Evolutionary conservation across 768 basidiomycete genomes (phyloP).

Genomic region (Leccinum longicurvipes): DNA sequence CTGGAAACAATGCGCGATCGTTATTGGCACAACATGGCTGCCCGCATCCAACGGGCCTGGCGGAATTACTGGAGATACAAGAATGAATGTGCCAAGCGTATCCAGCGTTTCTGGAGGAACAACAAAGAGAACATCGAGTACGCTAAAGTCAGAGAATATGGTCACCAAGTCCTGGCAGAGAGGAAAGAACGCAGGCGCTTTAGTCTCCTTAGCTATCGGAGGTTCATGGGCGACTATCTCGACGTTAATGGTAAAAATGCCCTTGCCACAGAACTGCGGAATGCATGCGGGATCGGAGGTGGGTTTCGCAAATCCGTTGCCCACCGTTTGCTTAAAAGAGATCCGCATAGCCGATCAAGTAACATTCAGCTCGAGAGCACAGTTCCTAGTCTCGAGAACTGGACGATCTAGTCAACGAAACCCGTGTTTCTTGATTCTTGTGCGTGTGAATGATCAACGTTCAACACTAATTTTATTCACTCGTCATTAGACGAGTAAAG

Average conservation of each 20-base stretch:
- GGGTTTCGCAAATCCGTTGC: slow-evolving; percentile 25
- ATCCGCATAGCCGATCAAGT: slow-evolving; percentile 63
- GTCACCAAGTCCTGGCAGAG: slow-evolving; percentile 86
- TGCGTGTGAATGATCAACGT: slow-evolving; percentile 39
- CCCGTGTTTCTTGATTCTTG: slow-evolving; percentile 87
- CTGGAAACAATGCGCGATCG: slow-evolving; percentile 98
- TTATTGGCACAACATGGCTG: slow-evolving; percentile 99
- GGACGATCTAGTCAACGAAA: slow-evolving; percentile 87
- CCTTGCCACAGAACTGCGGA: slow-evolving; percentile 71
- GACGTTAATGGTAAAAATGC: slow-evolving; percentile 80
- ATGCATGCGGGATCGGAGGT: slow-evolving; percentile 74
- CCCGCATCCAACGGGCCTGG: slow-evolving; percentile 93
- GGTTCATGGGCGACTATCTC: slow-evolving; percentile 96
- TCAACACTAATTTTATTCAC: neutral
- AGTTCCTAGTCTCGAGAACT: slow-evolving; percentile 81
- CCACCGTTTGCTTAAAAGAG: neutral
- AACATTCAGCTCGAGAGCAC: slow-evolving; percentile 77
- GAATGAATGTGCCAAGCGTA: slow-evolving; percentile 90
- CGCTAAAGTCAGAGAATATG: slow-evolving; percentile 88
- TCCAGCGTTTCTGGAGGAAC: slow-evolving; percentile 98
- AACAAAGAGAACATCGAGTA: slow-evolving; percentile 93
- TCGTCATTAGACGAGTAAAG: slow-evolving; percentile 47
- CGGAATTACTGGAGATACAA: slow-evolving; percentile 95
- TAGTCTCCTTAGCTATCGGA: slow-evolving; percentile 89
- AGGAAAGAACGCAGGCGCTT: slow-evolving; percentile 93